Base-by-base conservation (phyloP, 495 filamentous ascomycete species). In the Echria macrotheca region DNA sequence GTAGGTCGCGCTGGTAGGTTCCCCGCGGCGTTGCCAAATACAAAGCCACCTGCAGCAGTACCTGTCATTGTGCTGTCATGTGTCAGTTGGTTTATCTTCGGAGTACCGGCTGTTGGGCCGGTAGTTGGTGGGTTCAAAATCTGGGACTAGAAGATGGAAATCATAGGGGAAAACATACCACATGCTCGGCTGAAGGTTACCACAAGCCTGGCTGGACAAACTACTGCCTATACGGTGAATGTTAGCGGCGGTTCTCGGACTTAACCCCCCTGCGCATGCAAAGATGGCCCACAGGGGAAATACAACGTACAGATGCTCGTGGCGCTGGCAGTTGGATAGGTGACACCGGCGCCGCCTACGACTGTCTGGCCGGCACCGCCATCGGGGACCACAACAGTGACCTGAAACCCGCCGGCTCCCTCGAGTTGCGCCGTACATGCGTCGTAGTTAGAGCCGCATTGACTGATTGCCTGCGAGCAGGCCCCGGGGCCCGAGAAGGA, bases 401-500 rank as follows among this genome's bases (percentile, higher is more conserved):
- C 80, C 18, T 80, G 81, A 35, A 75, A 67, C 26, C 60, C 73
- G 6, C 55, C 73, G 14, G 70, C 64, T 10, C 73, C 80, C 26
- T 70, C 73, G 36, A 88, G 63, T 17, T 71, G 70, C n/a, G 72
- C 68, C 0, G 82, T 78, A 56, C 86, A 90, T 23, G 70, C 74
- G 14, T 69, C 66, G 56, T 82, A 85, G 57, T 86, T 83, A 26
- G 68, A 72, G 57, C 79, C 71, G 60, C 85, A 90, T 38, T 77
- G 70, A 29, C 72, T 78, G 62, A 83, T 78, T 55, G 85, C 85
- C 10, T 80, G 77, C 1, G 82, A 61, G 67, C 86, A 90, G 8
- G 71, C 70, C n/a, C 70, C 77, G 14, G 75, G 65, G 52, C 86
- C 79, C 39, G 69, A 58, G 52, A 87, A 87, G 33, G 74, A 75